phyloP scores from a whole-genome alignment of 179 eudicot species.

The Spinacia oleracea region DNA sequence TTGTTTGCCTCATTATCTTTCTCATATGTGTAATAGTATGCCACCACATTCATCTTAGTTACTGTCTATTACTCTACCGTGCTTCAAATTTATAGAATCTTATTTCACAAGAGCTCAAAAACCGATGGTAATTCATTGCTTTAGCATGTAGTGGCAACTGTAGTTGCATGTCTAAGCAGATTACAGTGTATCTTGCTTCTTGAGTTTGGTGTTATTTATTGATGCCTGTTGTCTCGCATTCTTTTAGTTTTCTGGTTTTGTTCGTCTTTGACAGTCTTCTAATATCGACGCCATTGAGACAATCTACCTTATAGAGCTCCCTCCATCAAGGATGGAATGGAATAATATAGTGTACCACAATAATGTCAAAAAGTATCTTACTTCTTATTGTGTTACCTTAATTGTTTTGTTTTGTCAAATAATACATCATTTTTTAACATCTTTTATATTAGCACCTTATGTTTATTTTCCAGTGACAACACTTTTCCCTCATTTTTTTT shows the following conservation, averaged over 20 bases:
- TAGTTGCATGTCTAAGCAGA: not conserved
- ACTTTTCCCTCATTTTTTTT: too few relatives aligned
- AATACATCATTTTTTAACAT: too few relatives aligned
- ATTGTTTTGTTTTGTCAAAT: too few relatives aligned
- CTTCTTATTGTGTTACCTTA: too few relatives aligned
- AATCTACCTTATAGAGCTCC: not conserved
- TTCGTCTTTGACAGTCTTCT: not conserved
- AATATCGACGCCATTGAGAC: not conserved
- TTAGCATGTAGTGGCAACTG: too few relatives aligned
- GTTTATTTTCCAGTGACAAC: too few relatives aligned
- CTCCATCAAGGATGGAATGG: not conserved
- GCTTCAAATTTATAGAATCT: constrained; percentile 2
- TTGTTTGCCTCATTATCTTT: constrained; percentile 12
- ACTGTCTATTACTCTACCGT: not conserved
- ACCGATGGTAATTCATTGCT: not conserved
- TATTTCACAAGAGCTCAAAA: not conserved
- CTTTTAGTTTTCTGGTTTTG: not conserved
- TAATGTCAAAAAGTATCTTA: too few relatives aligned
- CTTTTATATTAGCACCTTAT: too few relatives aligned
- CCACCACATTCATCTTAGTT: not conserved
- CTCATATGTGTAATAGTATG: not conserved
- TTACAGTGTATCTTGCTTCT: not conserved
- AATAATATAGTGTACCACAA: not conserved
- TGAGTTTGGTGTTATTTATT: not conserved
- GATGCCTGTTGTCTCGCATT: not conserved